Percentiles rank a stretch among this genome's conserved stretches.
These are phyloP conservation scores for Penicillium sp. DNA, from an alignment of 2,329 filamentous ascomycete genomes.

Conservation along the genomic window DNA sequence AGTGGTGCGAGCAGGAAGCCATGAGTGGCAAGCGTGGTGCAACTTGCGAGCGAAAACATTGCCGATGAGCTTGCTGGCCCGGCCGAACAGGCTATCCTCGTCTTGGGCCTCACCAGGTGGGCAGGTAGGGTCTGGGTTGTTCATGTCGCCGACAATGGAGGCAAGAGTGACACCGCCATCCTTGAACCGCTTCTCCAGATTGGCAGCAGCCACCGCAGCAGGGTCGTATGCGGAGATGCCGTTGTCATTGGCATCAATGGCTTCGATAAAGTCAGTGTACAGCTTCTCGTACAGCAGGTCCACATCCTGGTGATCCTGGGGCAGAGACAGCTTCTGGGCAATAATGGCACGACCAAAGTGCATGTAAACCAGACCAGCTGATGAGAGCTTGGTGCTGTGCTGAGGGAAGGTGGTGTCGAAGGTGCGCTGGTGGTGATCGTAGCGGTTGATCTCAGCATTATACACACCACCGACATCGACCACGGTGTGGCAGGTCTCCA, in stretches of 20 bases:
- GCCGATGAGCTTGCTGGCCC: slow-evolving; percentile 80
- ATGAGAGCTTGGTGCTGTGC: slow-evolving; percentile 84
- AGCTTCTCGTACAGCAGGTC: slow-evolving; percentile 80
- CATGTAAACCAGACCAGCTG: slow-evolving; percentile 90
- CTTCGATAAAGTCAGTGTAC: slow-evolving; percentile 91
- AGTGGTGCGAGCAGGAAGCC: slow-evolving; percentile 82
- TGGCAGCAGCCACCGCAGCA: slow-evolving; percentile 65
- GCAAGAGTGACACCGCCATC: slow-evolving; percentile 81
- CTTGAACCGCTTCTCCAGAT: slow-evolving; percentile 78
- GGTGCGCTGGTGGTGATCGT: slow-evolving; percentile 95
- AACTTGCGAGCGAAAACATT: slow-evolving; percentile 83
- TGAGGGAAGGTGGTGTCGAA: slow-evolving; percentile 84
- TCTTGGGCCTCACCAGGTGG: slow-evolving; percentile 63
- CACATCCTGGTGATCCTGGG: slow-evolving; percentile 66
- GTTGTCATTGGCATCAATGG: slow-evolving; percentile 97
- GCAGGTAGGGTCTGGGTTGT: slow-evolving; percentile 59
- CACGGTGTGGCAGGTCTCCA: slow-evolving; percentile 86
- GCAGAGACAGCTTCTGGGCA: slow-evolving; percentile 61
- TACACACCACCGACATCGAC: slow-evolving; percentile 98
- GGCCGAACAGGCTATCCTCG: slow-evolving; percentile 78
- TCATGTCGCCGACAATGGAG: slow-evolving; percentile 77
- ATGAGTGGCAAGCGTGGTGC: slow-evolving; percentile 70
- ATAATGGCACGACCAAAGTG: slow-evolving; percentile 90
- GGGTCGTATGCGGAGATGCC: slow-evolving; percentile 83
- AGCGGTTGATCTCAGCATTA: slow-evolving; percentile 72